A percentile compares a stretch with the other conserved stretches of the same genome.
Conservation (phyloP, 140 eudicot genomes). For the Senecio squalidus region DNA sequence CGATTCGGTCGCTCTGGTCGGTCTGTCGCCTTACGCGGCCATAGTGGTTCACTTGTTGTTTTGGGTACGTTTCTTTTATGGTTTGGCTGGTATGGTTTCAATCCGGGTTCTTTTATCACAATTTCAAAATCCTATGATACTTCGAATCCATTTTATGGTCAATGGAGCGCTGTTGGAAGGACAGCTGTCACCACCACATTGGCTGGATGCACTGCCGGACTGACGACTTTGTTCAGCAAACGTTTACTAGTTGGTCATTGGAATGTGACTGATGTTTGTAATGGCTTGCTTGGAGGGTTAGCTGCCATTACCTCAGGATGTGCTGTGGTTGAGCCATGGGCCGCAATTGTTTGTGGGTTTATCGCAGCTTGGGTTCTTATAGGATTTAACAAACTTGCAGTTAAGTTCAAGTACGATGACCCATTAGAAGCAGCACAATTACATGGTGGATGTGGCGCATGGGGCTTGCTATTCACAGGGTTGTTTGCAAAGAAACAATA, state of each 20-base stretch:
- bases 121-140: constrained; percentile 38
- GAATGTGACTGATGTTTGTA: constrained; percentile 71
- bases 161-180: constrained; percentile 78
- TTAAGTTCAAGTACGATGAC: constrained; percentile 49
- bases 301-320: constrained; percentile 82
- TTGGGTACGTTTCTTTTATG: constrained; percentile 65
- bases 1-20: constrained; percentile 54
- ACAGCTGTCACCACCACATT: constrained; percentile 78
- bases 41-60: constrained; percentile 65
- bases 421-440: constrained; percentile 75
- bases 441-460: constrained; percentile 78
- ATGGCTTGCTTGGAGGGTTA: constrained; percentile 66
- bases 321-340: constrained; percentile 79
- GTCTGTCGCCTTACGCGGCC: constrained; percentile 62
- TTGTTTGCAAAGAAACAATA: constrained; percentile 41
- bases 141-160: constrained; percentile 35
- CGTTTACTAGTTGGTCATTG: constrained; percentile 63
- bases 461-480: constrained; percentile 70
- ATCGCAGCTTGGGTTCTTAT: constrained; percentile 69
- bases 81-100: constrained; percentile 86
- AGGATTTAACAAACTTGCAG: constrained; percentile 58
- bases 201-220: constrained; percentile 68
- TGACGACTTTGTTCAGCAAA: constrained; percentile 60
- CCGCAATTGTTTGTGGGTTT: constrained; percentile 66
- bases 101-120: constrained; percentile 63